Percentiles rank a stretch among this genome's conserved stretches.
These are phyloP conservation scores for Tetracladium marchalianum DNA, from an alignment of 495 filamentous ascomycete species.

Conservation along the genomic window DNA sequence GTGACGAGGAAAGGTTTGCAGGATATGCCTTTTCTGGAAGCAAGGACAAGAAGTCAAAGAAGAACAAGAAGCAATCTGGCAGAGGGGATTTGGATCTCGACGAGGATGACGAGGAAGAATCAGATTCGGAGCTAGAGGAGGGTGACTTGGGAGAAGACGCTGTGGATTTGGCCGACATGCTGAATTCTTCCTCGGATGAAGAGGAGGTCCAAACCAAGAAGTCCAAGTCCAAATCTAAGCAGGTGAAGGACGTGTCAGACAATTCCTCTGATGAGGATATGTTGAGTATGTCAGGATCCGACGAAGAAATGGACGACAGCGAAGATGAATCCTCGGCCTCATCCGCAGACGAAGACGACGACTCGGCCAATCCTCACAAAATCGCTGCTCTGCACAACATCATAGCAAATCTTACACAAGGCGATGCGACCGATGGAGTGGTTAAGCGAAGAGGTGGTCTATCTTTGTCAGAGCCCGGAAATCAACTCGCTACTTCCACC, in stretches of 20 bases:
- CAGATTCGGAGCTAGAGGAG: conserved; percentile 46
- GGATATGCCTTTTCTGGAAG: conserved; percentile 65
- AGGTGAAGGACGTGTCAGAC: conserved; percentile 17
- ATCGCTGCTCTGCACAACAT: conserved; percentile 57
- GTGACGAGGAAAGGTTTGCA: conserved; percentile 75
- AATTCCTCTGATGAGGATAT: conserved; percentile 27
- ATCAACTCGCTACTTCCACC: too few species aligned
- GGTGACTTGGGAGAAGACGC: conserved; percentile 74
- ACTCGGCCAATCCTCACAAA: conserved; percentile 45
- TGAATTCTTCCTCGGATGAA: conserved; percentile 60
- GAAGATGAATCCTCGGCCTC: conserved; percentile 35
- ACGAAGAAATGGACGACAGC: conserved; percentile 31
- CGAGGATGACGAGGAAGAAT: conserved; percentile 43
- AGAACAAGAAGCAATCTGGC: conserved; percentile 13
- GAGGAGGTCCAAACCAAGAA: conserved; percentile 17
- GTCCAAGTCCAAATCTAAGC: conserved; percentile 24
- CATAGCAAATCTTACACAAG: conserved; percentile 55
- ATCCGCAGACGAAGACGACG: conserved; percentile 33
- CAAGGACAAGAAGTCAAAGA: conserved; percentile 39
- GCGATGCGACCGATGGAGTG: conserved; percentile 9
- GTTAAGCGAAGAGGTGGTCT: too few species aligned
- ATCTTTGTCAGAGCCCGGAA: conserved; percentile 6
- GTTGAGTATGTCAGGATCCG: conserved; percentile 38
- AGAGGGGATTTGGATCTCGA: conserved; percentile 39
- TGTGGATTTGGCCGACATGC: conserved; percentile 70